These are phyloP conservation scores for Golovinomyces cichoracearum DNA, from an alignment of 2,329 filamentous ascomycete species.

Conservation along the genomic window DNA sequence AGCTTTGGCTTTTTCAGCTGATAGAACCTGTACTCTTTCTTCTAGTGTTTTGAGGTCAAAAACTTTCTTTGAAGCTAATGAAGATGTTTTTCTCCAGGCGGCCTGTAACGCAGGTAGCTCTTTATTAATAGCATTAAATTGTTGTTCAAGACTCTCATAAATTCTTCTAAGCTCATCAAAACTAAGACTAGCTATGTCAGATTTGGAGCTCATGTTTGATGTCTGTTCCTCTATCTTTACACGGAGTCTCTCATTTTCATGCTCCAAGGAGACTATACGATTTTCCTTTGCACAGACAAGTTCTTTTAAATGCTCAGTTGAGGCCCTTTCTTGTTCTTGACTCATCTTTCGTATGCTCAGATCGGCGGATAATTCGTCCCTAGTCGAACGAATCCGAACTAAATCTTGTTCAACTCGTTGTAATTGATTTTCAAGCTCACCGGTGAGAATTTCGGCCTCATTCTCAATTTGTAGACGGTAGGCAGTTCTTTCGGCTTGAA, in stretches of 20 bases:
- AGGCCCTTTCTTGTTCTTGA: conserved; percentile 48
- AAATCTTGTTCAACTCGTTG: conserved; percentile 62
- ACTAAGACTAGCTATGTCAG: conserved; percentile 30
- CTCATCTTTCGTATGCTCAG: conserved; percentile 51
- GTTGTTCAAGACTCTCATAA: conserved; percentile 48
- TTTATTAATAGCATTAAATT: conserved; percentile 61
- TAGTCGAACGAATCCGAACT: conserved; percentile 53
- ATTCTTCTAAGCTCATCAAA: conserved; percentile 48
- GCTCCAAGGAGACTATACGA: conserved; percentile 57
- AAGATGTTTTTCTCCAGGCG: conserved; percentile 73
- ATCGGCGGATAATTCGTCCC: conserved; percentile 70
- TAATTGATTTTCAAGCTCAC: conserved; percentile 60
- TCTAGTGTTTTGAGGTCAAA: conserved; percentile 50
- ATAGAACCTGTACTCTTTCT: conserved; percentile 47
- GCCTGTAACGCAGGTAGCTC: conserved; percentile 75
- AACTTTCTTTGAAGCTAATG: conserved; percentile 64
- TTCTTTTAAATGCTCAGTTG: conserved; percentile 51
- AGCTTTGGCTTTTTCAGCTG: conserved; percentile 79
- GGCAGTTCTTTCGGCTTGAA: conserved; percentile 59
- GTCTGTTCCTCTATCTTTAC: conserved; percentile 25
- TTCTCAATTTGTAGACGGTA: conserved; percentile 61
- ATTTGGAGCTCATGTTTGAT: conserved; percentile 17
- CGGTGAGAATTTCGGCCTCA: conserved; percentile 45
- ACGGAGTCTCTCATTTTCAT: conserved; percentile 48
- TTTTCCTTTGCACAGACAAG: conserved; percentile 54